These are phyloP conservation scores for Lactarius tabidus DNA, from an alignment of 768 basidiomycete genomes.

Conservation along the genomic window DNA sequence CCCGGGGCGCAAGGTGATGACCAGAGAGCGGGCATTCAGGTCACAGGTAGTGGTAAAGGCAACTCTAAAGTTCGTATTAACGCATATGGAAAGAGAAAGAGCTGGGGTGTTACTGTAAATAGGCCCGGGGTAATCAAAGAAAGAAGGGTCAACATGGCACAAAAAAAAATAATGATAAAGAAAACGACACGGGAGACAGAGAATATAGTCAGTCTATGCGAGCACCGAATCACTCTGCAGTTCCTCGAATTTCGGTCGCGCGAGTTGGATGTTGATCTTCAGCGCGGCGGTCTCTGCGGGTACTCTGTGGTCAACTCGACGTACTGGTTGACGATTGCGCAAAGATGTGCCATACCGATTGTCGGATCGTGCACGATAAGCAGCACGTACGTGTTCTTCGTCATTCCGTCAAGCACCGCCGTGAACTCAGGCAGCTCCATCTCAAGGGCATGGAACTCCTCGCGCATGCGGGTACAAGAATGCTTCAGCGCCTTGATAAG, in stretches of 20 bases:
- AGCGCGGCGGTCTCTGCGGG: conserved; percentile 79
- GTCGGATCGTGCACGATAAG: conserved; percentile 86
- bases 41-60: not conserved
- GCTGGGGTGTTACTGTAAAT: not conserved
- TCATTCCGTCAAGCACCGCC: conserved; percentile 88
- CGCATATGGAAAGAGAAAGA: not conserved
- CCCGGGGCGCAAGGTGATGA: not conserved
- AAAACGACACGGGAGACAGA: not conserved
- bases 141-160: conserved; percentile 6
- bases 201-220: not conserved
- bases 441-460: conserved; percentile 83
- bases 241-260: conserved; percentile 84
- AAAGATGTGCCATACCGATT: conserved; percentile 55
- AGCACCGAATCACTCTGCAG: conserved; percentile 62
- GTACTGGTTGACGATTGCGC: not conserved
- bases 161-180: conserved; percentile 21
- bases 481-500: conserved; percentile 95
- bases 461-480: conserved; percentile 78
- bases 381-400: conserved; percentile 88
- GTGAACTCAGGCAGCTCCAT: conserved; percentile 84
- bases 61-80: not conserved
- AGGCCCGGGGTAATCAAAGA: not conserved
- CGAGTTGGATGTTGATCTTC: conserved; percentile 82
- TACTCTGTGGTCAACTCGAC: conserved; percentile 10
- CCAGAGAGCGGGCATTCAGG: not conserved